Conservation (phyloP, 2,329 filamentous ascomycete genomes). For the Cladosporium halotolerans region DNA sequence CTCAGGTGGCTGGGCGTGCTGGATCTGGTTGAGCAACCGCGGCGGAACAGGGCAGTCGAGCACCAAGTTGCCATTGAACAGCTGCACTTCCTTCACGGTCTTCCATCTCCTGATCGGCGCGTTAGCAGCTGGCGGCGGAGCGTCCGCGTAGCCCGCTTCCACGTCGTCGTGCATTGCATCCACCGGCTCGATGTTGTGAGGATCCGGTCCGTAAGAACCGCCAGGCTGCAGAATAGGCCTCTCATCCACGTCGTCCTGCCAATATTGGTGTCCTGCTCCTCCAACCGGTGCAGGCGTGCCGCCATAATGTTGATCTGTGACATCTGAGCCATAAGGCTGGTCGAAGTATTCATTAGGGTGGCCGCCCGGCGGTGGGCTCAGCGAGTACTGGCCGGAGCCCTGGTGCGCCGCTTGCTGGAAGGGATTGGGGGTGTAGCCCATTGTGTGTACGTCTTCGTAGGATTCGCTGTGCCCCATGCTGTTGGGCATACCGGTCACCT, state of each 20-base stretch:
- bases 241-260: constrained; percentile 60
- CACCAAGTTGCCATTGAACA: constrained; percentile 94
- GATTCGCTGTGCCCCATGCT: constrained; percentile 58
- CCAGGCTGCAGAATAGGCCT: constrained; percentile 69
- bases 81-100: constrained; percentile 90
- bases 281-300: constrained; percentile 13
- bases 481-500: constrained; percentile 60
- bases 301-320: constrained; percentile 44
- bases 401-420: constrained; percentile 36
- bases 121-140: constrained; percentile 47
- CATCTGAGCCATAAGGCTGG: constrained; percentile 69
- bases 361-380: constrained; percentile 71
- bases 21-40: constrained; percentile 75
- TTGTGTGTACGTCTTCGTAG: constrained; percentile 47
- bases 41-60: constrained; percentile 95
- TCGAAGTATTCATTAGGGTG: constrained; percentile 86
- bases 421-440: constrained; percentile 40
- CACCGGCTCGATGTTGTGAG: constrained; percentile 34
- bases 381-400: constrained; percentile 52
- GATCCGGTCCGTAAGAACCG: constrained; percentile 56
- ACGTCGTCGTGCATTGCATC: constrained; percentile 36
- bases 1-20: constrained; percentile 70
- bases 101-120: constrained; percentile 82
- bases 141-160: constrained; percentile 35
- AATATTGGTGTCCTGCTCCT: constrained; percentile 46